Evolutionary conservation across 2,329 filamentous ascomycete species (phyloP).

Genomic region (Biscogniauxia marginata): DNA sequence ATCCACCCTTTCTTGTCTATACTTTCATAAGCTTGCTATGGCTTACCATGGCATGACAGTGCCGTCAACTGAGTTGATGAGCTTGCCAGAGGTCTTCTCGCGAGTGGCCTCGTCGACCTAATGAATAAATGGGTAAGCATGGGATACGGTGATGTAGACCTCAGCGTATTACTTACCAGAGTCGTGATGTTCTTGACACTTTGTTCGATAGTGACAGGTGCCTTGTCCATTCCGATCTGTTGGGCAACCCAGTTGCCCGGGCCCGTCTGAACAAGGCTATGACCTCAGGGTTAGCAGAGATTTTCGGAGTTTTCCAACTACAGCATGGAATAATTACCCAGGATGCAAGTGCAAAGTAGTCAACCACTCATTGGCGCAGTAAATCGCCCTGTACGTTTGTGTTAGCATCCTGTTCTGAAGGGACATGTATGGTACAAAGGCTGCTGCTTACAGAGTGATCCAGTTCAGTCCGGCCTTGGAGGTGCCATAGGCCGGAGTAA

Average conservation of each 20-base stretch:
- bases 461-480: constrained; percentile 34
- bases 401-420: background rate
- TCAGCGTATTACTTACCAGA: constrained; percentile 8
- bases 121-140: constrained; percentile 2
- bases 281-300: no score
- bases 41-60: constrained; percentile 16
- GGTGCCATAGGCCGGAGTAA: constrained; percentile 29
- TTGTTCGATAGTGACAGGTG: constrained; percentile 14
- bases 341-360: constrained; percentile 13
- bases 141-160: background rate
- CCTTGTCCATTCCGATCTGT: constrained; percentile 15
- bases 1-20: no score
- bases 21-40: no score
- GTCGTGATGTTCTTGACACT: constrained; percentile 19
- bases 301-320: no score
- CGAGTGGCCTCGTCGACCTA: constrained; percentile 17
- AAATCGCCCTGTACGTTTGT: constrained; percentile 9
- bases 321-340: no score
- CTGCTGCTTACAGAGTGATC: constrained; percentile 25
- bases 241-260: constrained; percentile 17
- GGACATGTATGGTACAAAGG: no score
- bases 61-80: constrained; percentile 8
- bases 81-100: constrained; percentile 9
- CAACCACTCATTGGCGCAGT: constrained; percentile 14
- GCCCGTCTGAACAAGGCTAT: constrained; percentile 17